phyloP scores from a whole-genome alignment of 352 stramenopile species.

The Phytophthora colocasiae region DNA sequence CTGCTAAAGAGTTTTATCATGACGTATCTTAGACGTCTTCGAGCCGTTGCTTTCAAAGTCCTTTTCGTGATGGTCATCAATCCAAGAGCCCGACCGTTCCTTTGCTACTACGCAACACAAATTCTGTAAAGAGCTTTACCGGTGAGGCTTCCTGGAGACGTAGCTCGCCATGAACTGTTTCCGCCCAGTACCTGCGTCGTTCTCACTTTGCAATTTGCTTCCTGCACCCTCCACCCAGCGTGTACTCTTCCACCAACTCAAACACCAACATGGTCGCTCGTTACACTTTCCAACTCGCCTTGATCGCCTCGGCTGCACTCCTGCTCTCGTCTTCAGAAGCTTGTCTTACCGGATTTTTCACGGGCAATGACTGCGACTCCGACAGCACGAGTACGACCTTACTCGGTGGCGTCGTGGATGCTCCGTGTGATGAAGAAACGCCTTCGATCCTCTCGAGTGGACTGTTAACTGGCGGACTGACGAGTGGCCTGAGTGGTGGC shows the following conservation, averaged over 20 bases:
- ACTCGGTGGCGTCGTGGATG: constrained; percentile 15
- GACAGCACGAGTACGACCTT: constrained; percentile 15
- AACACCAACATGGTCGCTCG: constrained; percentile 24
- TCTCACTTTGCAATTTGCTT: constrained; percentile 32
- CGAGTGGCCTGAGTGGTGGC: constrained; percentile 2
- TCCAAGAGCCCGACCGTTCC: background rate
- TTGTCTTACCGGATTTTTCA: constrained; percentile 26
- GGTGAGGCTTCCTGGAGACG: background rate
- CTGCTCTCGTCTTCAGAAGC: constrained; percentile 18
- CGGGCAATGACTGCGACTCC: constrained; percentile 24
- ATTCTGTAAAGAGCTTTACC: background rate
- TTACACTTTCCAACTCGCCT: constrained; percentile 16
- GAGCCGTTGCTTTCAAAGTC: background rate
- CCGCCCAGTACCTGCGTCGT: background rate
- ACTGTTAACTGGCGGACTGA: constrained; percentile 6
- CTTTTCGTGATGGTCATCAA: background rate
- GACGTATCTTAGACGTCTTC: too few relatives aligned
- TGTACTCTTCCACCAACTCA: constrained; percentile 2
- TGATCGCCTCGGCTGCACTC: constrained; percentile 14
- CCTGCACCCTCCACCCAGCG: constrained; percentile 12
- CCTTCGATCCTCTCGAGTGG: constrained; percentile 22
- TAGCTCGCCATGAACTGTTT: background rate
- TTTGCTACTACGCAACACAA: background rate
- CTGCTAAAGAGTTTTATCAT: too few relatives aligned
- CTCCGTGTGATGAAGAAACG: constrained; percentile 26